These are phyloP conservation scores for Saitozyma sp. DNA, from an alignment of 768 basidiomycete species.

Conservation along the genomic window DNA sequence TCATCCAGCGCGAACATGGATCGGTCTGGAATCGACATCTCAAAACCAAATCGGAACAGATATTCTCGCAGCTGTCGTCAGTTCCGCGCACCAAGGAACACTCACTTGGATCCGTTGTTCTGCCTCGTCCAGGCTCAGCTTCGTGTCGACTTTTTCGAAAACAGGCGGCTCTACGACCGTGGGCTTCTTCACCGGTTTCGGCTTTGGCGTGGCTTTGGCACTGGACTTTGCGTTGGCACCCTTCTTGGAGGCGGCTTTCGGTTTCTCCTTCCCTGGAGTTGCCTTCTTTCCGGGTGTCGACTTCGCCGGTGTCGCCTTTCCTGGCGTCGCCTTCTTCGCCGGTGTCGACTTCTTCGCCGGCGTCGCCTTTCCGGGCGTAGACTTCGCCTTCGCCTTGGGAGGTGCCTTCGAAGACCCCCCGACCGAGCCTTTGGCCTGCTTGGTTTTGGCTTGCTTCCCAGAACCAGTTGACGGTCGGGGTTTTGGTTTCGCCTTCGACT, in stretches of 20 bases:
- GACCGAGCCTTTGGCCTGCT: too few species aligned
- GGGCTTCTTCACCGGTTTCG: constrained; percentile 1
- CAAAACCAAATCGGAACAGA: constrained; percentile 26
- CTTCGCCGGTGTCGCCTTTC: neutral
- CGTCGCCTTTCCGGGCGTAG: constrained; percentile 1
- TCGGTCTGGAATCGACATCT: constrained; percentile 30
- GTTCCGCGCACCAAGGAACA: constrained; percentile 1
- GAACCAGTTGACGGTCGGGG: too few species aligned
- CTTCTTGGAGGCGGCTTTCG: neutral
- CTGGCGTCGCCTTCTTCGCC: constrained; percentile 7
- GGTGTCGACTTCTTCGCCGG: neutral
- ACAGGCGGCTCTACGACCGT: constrained; percentile 20
- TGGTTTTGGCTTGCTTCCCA: too few species aligned
- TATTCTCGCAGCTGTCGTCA: constrained; percentile 37
- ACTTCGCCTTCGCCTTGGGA: too few species aligned
- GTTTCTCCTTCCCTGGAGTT: neutral
- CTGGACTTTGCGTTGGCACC: constrained; percentile 8
- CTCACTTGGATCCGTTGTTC: constrained; percentile 36
- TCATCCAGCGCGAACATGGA: constrained; percentile 32
- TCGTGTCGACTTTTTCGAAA: constrained; percentile 36
- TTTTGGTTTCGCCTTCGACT: too few species aligned
- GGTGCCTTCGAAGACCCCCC: too few species aligned
- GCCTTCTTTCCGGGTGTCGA: neutral
- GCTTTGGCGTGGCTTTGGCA: neutral
- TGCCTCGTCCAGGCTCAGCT: constrained; percentile 22